phyloP scores from a whole-genome alignment of 2,329 filamentous ascomycete genomes.

The Endocalyx cinctus region DNA sequence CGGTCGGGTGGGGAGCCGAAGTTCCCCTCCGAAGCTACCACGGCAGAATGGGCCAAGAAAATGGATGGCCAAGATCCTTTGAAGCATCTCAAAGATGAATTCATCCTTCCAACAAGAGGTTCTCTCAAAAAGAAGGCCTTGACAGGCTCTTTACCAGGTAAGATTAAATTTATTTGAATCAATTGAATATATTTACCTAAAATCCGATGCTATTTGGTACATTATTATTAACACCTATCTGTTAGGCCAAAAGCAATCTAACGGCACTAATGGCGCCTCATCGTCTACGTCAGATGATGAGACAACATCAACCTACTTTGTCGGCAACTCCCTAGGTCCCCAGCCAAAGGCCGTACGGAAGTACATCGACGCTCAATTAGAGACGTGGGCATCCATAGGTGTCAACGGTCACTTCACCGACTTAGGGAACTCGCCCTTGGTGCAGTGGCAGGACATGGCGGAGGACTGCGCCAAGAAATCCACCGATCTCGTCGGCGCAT shows the following conservation, averaged over 20 bases:
- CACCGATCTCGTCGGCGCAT: constrained; percentile 70
- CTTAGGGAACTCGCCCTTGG: constrained; percentile 62
- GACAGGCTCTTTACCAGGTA: constrained; percentile 38
- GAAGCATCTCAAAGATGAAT: constrained; percentile 60
- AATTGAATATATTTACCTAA: no score
- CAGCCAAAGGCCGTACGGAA: constrained; percentile 57
- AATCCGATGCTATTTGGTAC: no score
- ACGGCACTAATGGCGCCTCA: constrained; percentile 15
- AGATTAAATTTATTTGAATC: no score
- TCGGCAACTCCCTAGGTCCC: constrained; percentile 83
- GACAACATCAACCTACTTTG: constrained; percentile 69
- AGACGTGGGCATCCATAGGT: constrained; percentile 76
- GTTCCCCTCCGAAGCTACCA: constrained; percentile 45
- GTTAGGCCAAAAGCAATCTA: constrained; percentile 12
- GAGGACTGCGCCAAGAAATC: constrained; percentile 67
- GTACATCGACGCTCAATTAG: constrained; percentile 2
- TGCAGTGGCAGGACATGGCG: constrained; percentile 74
- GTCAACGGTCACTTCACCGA: constrained; percentile 78
- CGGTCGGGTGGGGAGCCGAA: constrained; percentile 35
- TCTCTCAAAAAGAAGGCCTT: constrained; percentile 64
- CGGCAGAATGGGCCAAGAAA: constrained; percentile 42
- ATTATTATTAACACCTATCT: constrained; percentile 2
- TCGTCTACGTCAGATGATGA: constrained; percentile 23
- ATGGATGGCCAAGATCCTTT: constrained; percentile 61
- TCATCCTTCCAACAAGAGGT: constrained; percentile 69